Evolutionary conservation across 768 basidiomycete species (phyloP).

Genomic region (Leucosporidium yakuticum): DNA sequence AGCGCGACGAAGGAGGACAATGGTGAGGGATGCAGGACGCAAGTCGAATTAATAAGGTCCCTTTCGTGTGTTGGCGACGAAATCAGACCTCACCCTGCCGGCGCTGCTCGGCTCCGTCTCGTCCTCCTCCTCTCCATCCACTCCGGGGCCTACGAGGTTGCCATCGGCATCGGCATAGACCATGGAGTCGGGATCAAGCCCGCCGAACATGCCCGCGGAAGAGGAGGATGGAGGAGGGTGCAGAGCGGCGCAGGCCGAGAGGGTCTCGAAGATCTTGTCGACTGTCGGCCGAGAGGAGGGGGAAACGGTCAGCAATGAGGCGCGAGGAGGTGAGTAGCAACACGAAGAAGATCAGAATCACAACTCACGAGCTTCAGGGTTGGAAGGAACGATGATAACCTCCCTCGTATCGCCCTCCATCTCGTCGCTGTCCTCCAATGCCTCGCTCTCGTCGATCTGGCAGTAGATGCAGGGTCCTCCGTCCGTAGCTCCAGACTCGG

Average conservation of each 20-base stretch:
- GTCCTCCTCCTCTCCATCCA: slow-evolving; percentile 1
- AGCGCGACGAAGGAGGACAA: not conserved
- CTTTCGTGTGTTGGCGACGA: not conserved
- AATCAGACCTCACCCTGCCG: slow-evolving; percentile 2
- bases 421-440: slow-evolving; percentile 40
- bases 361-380: slow-evolving; percentile 56
- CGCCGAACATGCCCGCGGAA: slow-evolving; percentile 16
- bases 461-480: slow-evolving; percentile 74
- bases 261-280: slow-evolving; percentile 75
- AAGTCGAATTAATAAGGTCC: not conserved
- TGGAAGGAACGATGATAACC: slow-evolving; percentile 65
- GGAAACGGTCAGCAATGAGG: not conserved
- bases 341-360: not conserved
- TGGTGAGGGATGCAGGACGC: not conserved
- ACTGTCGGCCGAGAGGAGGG: slow-evolving; percentile 49
- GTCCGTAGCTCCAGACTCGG: not conserved
- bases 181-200: slow-evolving; percentile 34
- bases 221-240: slow-evolving; percentile 51
- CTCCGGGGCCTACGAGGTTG: slow-evolving; percentile 18
- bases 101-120: not conserved
- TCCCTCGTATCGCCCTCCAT: slow-evolving; percentile 65
- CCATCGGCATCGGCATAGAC: slow-evolving; percentile 28
- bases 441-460: slow-evolving; percentile 72
- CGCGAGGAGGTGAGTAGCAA: not conserved
- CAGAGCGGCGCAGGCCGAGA: slow-evolving; percentile 75